Conservation (phyloP, 78 protist genomes). For the Dictyostelium brefeldianum region DNA sequence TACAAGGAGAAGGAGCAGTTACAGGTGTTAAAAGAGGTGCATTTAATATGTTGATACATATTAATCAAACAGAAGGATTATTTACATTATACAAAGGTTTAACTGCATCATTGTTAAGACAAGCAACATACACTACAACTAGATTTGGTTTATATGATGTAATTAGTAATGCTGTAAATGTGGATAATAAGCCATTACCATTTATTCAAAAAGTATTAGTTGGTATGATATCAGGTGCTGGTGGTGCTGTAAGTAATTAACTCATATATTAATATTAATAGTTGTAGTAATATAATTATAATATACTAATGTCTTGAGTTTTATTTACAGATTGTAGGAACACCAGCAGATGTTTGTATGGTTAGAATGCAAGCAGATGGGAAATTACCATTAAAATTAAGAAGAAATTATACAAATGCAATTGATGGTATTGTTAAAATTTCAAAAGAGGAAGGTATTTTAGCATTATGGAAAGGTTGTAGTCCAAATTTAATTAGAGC, state of each 20-base stretch:
- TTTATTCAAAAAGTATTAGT: conserved; percentile 42
- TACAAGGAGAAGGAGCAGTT: conserved; percentile 46
- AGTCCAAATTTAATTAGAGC: conserved; percentile 77
- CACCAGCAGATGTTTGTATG: conserved; percentile 83
- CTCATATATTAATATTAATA: neutral
- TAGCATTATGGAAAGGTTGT: conserved; percentile 73
- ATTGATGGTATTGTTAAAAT: conserved; percentile 87
- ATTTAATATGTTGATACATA: conserved; percentile 42
- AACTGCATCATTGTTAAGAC: conserved; percentile 84
- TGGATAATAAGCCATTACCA: conserved; percentile 46
- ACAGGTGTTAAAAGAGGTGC: conserved; percentile 49
- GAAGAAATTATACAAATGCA: conserved; percentile 89
- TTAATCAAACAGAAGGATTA: conserved; percentile 70
- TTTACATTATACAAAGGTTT: conserved; percentile 77
- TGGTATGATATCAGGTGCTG: conserved; percentile 82
- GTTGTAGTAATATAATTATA: neutral
- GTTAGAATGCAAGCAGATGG: conserved; percentile 89
- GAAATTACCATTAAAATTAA: conserved; percentile 75
- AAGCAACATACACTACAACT: conserved; percentile 82
- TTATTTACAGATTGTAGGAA: conserved; percentile 43
- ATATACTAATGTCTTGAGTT: neutral
- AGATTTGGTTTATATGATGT: conserved; percentile 81
- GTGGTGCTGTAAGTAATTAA: conserved; percentile 60
- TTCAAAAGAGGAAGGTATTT: conserved; percentile 84
- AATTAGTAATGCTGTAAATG: conserved; percentile 29